Evolutionary conservation across 2,329 filamentous ascomycete species (phyloP).

Genomic region (Hypoxylon sp.): DNA sequence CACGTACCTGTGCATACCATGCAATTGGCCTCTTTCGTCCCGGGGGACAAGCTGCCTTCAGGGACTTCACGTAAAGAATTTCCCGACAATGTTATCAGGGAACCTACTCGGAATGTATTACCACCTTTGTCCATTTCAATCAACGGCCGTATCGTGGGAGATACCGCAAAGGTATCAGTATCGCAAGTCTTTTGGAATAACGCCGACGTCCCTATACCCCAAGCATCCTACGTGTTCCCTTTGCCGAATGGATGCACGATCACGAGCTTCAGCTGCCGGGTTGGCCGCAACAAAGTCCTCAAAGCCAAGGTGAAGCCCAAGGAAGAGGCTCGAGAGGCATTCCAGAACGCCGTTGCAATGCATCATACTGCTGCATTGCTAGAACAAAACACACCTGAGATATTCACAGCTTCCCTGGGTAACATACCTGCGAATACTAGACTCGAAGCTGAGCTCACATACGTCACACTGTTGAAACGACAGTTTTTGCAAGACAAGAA

Average conservation of each 20-base stretch:
- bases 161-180: conserved; percentile 48
- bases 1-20: background rate
- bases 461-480: conserved; percentile 48
- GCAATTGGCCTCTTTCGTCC: background rate
- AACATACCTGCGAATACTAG: conserved; percentile 48
- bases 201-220: conserved; percentile 42
- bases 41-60: background rate
- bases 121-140: conserved; percentile 47
- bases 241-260: conserved; percentile 50
- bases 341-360: conserved; percentile 27
- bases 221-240: conserved; percentile 51
- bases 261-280: conserved; percentile 48
- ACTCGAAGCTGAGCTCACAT: conserved; percentile 49
- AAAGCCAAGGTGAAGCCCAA: conserved; percentile 45
- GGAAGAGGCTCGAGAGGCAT: conserved; percentile 43
- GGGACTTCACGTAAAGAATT: background rate
- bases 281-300: conserved; percentile 47
- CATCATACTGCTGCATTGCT: conserved; percentile 40
- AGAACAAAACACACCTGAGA: conserved; percentile 50
- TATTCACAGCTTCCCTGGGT: conserved; percentile 50
- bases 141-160: conserved; percentile 47
- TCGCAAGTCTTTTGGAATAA: conserved; percentile 51
- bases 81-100: conserved; percentile 5
- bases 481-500: conserved; percentile 42
- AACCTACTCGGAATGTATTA: conserved; percentile 39